phyloP scores from a whole-genome alignment of 257 asterid species.

The Haberlea rhodopensis region DNA sequence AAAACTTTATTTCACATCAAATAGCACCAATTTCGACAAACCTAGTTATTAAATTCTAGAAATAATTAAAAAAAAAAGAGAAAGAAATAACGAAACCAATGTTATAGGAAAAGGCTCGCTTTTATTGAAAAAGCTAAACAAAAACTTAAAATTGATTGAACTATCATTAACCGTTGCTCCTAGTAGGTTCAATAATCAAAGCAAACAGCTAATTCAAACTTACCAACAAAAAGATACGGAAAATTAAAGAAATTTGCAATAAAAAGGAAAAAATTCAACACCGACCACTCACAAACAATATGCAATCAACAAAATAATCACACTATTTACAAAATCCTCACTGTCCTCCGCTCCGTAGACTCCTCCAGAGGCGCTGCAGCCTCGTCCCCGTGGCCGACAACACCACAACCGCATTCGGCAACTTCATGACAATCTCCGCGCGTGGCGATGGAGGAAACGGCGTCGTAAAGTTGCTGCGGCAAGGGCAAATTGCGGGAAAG shows the following conservation, averaged over 20 bases:
- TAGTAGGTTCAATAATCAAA: neutral
- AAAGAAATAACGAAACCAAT: neutral
- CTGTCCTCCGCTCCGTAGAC: conserved; percentile 22
- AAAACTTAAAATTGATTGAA: conserved; percentile 6
- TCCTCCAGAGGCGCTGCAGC: conserved; percentile 24
- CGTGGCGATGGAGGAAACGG: conserved; percentile 59
- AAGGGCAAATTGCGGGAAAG: conserved; percentile 88
- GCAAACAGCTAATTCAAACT: conserved; percentile 21
- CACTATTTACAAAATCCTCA: conserved; percentile 32
- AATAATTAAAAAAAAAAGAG: neutral
- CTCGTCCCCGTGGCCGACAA: conserved; percentile 29
- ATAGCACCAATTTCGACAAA: neutral
- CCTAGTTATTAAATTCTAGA: neutral
- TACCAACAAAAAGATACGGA: conserved; percentile 4
- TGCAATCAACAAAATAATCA: no score
- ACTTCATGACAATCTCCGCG: conserved; percentile 27
- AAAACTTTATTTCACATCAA: no score
- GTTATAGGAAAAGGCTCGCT: neutral
- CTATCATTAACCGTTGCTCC: no score
- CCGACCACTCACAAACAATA: neutral
- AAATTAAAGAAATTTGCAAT: neutral
- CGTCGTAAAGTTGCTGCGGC: no score
- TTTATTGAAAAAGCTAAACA: neutral
- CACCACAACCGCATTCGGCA: conserved; percentile 20
- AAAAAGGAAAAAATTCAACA: neutral